phyloP scores from a whole-genome alignment of 2,329 filamentous ascomycete genomes.

The Gaeumannomyces sp. region DNA sequence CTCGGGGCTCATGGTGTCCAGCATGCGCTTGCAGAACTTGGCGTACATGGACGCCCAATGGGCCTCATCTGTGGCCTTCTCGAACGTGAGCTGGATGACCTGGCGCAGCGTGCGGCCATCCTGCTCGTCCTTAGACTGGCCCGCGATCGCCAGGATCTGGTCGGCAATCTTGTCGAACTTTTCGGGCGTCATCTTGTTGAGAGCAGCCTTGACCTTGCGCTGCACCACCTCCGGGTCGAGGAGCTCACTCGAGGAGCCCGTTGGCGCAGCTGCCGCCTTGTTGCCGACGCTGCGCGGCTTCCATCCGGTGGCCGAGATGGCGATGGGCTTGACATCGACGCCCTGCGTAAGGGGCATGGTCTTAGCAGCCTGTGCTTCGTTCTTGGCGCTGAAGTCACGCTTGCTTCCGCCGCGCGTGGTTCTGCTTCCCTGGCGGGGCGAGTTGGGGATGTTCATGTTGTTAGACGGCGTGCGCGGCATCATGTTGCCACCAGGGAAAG shows the following conservation, averaged over 20 bases:
- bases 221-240: slow-evolving; percentile 92
- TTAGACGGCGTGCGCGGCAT: slow-evolving; percentile 63
- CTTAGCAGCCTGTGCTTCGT: slow-evolving; percentile 68
- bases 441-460: slow-evolving; percentile 58
- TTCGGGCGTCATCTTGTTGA: slow-evolving; percentile 99
- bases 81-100: slow-evolving; percentile 97
- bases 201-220: slow-evolving; percentile 93
- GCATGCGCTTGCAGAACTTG: slow-evolving; percentile 96
- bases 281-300: slow-evolving; percentile 69
- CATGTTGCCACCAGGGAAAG: slow-evolving; percentile 54
- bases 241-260: slow-evolving; percentile 40
- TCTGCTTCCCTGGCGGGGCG: slow-evolving; percentile 62
- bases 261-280: slow-evolving; percentile 25
- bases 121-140: slow-evolving; percentile 89
- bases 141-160: slow-evolving; percentile 87
- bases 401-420: slow-evolving; percentile 59
- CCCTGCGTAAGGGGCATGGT: slow-evolving; percentile 87
- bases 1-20: slow-evolving; percentile 88
- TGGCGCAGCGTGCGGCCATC: slow-evolving; percentile 93
- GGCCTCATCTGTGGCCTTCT: slow-evolving; percentile 97
- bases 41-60: slow-evolving; percentile 99
- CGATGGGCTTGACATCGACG: slow-evolving; percentile 74
- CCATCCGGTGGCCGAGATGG: slow-evolving; percentile 72
- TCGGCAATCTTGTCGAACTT: slow-evolving; percentile 96
- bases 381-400: slow-evolving; percentile 46